Conservation (phyloP, 2,329 filamentous ascomycete genomes). For the Penicillium sp. region DNA sequence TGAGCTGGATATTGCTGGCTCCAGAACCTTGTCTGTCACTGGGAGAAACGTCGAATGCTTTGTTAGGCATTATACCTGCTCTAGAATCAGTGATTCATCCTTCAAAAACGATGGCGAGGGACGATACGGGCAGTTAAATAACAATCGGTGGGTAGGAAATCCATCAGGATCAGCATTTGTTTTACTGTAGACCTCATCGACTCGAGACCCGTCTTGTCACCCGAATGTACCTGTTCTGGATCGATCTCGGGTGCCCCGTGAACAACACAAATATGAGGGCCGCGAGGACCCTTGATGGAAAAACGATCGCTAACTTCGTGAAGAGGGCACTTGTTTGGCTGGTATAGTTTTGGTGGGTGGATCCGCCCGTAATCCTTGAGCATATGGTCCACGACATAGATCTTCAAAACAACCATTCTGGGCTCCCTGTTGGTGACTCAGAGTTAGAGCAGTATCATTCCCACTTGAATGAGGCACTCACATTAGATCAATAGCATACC, state of each 20-base stretch:
- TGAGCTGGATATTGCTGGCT: not conserved
- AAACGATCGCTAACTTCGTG: slow-evolving; percentile 22
- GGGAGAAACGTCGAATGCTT: not conserved
- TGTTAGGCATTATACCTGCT: not conserved
- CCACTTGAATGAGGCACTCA: not conserved
- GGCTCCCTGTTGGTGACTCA: not conserved
- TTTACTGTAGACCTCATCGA: not conserved
- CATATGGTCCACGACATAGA: slow-evolving; percentile 20
- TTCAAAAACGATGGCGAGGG: not conserved
- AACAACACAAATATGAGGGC: slow-evolving; percentile 23
- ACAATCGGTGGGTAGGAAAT: slow-evolving; percentile 6
- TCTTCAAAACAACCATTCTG: slow-evolving; percentile 18
- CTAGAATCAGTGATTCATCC: not conserved
- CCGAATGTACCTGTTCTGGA: not conserved
- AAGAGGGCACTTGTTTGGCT: slow-evolving; percentile 12
- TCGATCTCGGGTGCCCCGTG: slow-evolving; percentile 10
- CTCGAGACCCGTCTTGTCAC: not conserved
- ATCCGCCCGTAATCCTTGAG: slow-evolving; percentile 19
- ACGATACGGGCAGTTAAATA: slow-evolving; percentile 1
- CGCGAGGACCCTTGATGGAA: slow-evolving; percentile 14
- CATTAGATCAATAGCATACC: slow-evolving; percentile 13
- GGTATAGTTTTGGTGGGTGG: slow-evolving; percentile 3
- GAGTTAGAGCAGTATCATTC: not conserved
- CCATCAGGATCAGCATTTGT: slow-evolving; percentile 1
- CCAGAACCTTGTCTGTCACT: not conserved